Conservation (phyloP, 495 filamentous ascomycete genomes). For the Penicillium flavigenum region DNA sequence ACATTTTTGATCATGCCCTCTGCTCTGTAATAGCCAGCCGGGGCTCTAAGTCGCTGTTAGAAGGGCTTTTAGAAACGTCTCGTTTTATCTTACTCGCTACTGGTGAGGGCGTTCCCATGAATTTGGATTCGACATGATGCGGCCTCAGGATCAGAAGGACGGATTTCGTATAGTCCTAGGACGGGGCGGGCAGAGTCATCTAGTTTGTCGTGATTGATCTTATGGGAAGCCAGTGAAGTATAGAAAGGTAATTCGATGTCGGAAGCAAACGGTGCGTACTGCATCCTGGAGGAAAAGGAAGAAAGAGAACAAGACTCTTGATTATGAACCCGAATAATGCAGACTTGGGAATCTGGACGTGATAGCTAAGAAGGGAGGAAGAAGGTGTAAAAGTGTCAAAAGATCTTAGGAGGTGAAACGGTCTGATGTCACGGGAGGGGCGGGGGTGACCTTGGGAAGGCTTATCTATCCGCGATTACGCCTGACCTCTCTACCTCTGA, state of each 20-base stretch:
- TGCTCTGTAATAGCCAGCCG: constrained; percentile 70
- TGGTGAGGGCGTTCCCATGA: constrained; percentile 78
- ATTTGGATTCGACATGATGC: constrained; percentile 83
- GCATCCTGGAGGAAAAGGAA: constrained; percentile 29
- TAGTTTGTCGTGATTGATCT: constrained; percentile 95
- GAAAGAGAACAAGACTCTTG: neutral
- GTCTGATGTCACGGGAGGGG: neutral
- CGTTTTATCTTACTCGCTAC: constrained; percentile 64
- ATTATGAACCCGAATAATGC: neutral
- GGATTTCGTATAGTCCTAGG: constrained; percentile 87
- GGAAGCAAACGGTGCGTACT: constrained; percentile 82
- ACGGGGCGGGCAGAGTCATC: constrained; percentile 85
- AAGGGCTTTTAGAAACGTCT: neutral
- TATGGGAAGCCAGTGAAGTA: constrained; percentile 78
- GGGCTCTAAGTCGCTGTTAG: constrained; percentile 54
- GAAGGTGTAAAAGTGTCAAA: neutral
- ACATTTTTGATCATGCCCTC: constrained; percentile 95
- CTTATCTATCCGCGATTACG: neutral
- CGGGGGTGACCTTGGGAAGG: neutral
- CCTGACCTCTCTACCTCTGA: no score
- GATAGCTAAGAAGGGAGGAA: neutral
- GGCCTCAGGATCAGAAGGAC: constrained; percentile 62
- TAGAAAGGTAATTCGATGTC: constrained; percentile 97
- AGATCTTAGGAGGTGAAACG: neutral
- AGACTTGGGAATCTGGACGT: neutral